Evolutionary conservation across 352 stramenopile species (phyloP).

Genomic region (Phytophthora pini): DNA sequence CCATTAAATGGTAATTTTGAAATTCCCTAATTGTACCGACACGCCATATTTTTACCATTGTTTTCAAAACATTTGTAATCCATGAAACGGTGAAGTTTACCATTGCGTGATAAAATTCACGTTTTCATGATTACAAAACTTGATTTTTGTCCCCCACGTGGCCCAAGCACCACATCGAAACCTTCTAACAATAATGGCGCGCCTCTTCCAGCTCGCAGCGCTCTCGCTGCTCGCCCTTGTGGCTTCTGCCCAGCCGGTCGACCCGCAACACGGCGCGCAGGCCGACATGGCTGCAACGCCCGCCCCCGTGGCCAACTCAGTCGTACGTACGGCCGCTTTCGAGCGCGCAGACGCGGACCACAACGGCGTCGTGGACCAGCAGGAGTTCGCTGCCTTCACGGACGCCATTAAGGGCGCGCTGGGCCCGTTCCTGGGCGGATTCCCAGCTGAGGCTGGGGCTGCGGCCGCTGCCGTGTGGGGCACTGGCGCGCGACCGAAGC

Average conservation of each 20-base stretch:
- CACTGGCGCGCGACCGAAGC: constrained; percentile 25
- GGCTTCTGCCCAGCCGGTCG: constrained; percentile 25
- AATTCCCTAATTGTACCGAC: no score
- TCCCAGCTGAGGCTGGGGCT: constrained; percentile 17
- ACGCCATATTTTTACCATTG: no score
- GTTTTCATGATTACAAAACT: neutral
- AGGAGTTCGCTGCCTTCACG: constrained; percentile 74
- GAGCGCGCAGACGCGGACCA: constrained; percentile 74
- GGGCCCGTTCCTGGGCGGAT: constrained; percentile 50
- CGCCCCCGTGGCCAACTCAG: constrained; percentile 14
- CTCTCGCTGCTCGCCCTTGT: constrained; percentile 30
- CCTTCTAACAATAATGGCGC: constrained; percentile 19
- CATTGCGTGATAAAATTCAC: no score
- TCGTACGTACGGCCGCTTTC: constrained; percentile 42
- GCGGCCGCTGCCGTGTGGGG: constrained; percentile 19
- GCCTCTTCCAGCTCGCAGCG: constrained; percentile 30
- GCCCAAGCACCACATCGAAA: neutral
- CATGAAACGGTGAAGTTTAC: no score
- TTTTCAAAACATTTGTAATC: no score
- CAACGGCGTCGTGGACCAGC: constrained; percentile 68
- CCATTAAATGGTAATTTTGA: no score
- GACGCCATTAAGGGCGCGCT: constrained; percentile 58
- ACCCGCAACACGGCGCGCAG: constrained; percentile 22
- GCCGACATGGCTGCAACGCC: constrained; percentile 22
- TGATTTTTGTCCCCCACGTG: constrained; percentile 2